Evolutionary conservation across 75 land plant species (phyloP), one percentile per base, ranked within the genome.

Genomic region (Larix kaempferi): DNA sequence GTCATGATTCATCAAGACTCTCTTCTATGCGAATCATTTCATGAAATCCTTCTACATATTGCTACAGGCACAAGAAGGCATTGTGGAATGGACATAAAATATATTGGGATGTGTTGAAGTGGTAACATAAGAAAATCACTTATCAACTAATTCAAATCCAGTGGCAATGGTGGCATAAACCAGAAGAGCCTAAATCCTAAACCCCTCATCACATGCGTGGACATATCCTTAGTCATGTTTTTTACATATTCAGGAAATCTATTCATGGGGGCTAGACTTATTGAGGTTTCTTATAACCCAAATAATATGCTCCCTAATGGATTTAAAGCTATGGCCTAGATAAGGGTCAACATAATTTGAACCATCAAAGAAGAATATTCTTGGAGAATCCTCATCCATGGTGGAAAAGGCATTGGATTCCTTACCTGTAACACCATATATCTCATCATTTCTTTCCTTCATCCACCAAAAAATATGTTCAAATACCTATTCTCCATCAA

Each of bases 401-500:
- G 79, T 86, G 77, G 76, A 76, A 41, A 86, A 10, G n/a, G 77
- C 91, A 79, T 98, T 95, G 80, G 84, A 90, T 73, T 98, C 99
- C 44, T 37, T 11, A 11, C 99, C 99, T 65, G 96, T 89, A 14
- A 98, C 84, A 11, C 99, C 99, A 78, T 98, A 96, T 57, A 98
- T 91, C 15, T 90, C 96, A 21, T 95, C 89, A 62, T 91, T 89
- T 83, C 85, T 49, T 57, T 79, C 63, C 75, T 90, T 89, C 71
- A 98, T 86, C 99, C 99, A 98, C 13, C 99, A 98, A 17, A 98
- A 81, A 78, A 98, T 89, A 80, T 98, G 99, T 76, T 98, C 99
- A 79, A 98, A 98, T 67, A 98, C 73, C 99, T 86, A 74, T 98
- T 98, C 82, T 98, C 99, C 99, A 94, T 95, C 44, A 98, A 94